These are phyloP conservation scores for Lachancea cidri DNA, from an alignment of 805 yeast species.

Conservation along the genomic window DNA sequence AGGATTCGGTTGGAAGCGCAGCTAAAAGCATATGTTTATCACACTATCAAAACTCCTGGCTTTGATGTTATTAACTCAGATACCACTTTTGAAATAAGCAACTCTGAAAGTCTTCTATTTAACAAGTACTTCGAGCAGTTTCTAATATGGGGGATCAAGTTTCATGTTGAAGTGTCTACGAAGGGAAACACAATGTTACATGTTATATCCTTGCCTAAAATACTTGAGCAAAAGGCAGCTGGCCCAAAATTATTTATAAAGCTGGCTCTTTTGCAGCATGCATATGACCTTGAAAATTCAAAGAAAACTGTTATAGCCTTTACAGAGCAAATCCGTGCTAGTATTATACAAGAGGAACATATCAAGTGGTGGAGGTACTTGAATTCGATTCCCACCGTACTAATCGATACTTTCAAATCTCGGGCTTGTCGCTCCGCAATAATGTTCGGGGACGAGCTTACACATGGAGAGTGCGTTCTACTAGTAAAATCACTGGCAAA, in stretches of 20 bases:
- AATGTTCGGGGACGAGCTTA: constrained; percentile 61
- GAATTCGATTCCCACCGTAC: constrained; percentile 45
- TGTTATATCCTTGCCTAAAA: not conserved
- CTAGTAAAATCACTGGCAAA: constrained; percentile 39
- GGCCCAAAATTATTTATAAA: constrained; percentile 31
- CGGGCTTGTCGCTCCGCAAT: constrained; percentile 66
- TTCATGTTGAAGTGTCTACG: constrained; percentile 5
- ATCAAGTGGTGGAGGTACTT: constrained; percentile 37
- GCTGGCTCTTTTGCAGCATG: constrained; percentile 40
- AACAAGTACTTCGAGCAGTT: constrained; percentile 28
- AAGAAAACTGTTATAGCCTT: not conserved
- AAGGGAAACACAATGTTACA: not conserved
- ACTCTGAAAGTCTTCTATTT: constrained; percentile 34
- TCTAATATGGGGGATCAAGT: constrained; percentile 42
- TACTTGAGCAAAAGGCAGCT: constrained; percentile 25
- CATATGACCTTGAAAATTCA: constrained; percentile 37
- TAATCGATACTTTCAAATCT: constrained; percentile 48
- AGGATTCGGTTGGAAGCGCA: constrained; percentile 55
- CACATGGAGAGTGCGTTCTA: constrained; percentile 38
- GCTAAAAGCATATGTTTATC: constrained; percentile 35
- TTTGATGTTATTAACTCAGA: constrained; percentile 4
- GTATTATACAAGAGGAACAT: not conserved
- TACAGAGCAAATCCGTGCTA: not conserved
- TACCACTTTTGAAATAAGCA: constrained; percentile 16
- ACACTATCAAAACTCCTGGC: constrained; percentile 13